Base-by-base conservation (phyloP, 192 early-diverging fungal species). In the Backusella westeae region DNA sequence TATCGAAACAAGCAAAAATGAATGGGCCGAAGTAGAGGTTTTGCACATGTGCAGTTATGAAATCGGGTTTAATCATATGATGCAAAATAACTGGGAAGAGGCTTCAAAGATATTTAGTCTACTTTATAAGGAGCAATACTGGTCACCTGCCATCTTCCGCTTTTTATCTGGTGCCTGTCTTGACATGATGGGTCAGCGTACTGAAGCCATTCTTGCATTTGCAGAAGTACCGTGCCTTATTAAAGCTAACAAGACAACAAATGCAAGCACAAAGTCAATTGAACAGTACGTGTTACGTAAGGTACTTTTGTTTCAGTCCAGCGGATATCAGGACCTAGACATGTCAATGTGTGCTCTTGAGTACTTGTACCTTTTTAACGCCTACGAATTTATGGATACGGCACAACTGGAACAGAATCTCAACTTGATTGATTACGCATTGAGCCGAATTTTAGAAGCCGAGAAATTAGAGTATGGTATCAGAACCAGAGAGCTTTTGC, bases 201-300 rank as follows among this genome's bases (percentile, higher is more conserved):
- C 87, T 23, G 92, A 93, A 71, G 94, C 94, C 0, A 88, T 95
- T 41, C 70, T 87, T 17, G 89, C 91, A 72, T 94, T 91, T 59
- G 81, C 82, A 23, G 69, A 82, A 49, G 81, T 89, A 23, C 79
- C 83, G 8, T 72, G 82, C 15, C 66, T 89, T 34, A 80, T 83
- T 14, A 46, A 69, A 34, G 23, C 68, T 34, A 85, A 87, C 66
- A 83, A 81, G 10, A 87, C 82, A 19, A 83, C 83, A 6, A 74
- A 81, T 7, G 79, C 83, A 8, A 71, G 83, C 5, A 86, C 83
- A 15, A 83, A 82, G 9, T 72, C 77, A 1, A 81, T 86, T 59
- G 87, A 89, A 26, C 81, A 84, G 32, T 89, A 86, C 71, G 79
- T 87, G 9, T 66, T 84, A 17, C 84, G 87, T 6, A 87, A 87